phyloP scores from a whole-genome alignment of 2,329 filamentous ascomycete genomes.

The Didymella segeticola region DNA sequence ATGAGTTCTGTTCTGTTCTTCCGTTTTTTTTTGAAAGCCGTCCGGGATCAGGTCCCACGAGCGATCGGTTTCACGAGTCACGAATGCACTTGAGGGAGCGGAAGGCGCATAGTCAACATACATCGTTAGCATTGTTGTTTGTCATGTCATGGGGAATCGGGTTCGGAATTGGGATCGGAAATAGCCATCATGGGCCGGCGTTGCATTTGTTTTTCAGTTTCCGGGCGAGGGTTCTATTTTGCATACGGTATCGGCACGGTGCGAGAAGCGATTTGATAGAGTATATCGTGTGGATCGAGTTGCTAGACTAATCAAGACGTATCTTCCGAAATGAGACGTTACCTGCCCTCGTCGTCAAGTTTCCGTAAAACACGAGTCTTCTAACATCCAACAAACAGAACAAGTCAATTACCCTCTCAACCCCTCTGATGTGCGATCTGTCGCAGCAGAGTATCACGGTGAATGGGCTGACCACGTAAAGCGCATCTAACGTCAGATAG shows the following conservation, averaged over 20 bases:
- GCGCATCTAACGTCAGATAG: no score
- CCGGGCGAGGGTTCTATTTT: not conserved
- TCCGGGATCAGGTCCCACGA: no score
- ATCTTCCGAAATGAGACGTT: no score
- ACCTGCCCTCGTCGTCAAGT: no score
- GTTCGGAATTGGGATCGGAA: not conserved
- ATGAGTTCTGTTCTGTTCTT: not conserved
- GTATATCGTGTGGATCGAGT: not conserved
- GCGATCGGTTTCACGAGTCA: constrained; percentile 7
- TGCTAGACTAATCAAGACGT: constrained; percentile 4
- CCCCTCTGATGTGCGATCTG: no score
- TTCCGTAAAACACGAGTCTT: no score
- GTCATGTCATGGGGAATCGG: no score
- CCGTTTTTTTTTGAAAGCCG: no score
- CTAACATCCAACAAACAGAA: no score
- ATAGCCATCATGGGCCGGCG: constrained; percentile 6
- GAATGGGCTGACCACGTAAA: no score
- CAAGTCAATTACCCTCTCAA: no score
- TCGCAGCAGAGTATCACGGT: no score
- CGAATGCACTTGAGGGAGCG: constrained; percentile 7
- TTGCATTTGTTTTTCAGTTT: constrained; percentile 18
- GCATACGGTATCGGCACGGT: constrained; percentile 7
- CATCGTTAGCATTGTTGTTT: constrained; percentile 9
- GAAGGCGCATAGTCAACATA: constrained; percentile 3
- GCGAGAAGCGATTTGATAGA: not conserved